A percentile compares a stretch with the other conserved stretches of the same genome.
phyloP scores from a whole-genome alignment of 2,329 filamentous ascomycete genomes.

The Xylaria sp. region DNA sequence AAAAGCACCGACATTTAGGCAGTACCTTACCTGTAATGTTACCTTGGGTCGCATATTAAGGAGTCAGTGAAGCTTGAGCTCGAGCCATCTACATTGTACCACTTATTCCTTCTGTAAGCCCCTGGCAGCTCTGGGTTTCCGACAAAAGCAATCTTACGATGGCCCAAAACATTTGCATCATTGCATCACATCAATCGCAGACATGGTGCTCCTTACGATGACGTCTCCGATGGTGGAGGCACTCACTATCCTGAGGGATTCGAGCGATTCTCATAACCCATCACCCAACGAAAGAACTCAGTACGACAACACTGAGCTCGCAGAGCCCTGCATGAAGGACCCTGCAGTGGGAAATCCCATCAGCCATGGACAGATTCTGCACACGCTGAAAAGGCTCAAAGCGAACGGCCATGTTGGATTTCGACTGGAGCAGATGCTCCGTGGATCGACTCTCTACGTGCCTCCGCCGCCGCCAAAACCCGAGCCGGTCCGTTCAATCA shows the following conservation, averaged over 20 bases:
- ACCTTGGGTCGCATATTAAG: conserved; percentile 1
- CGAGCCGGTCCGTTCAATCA: conserved; percentile 70
- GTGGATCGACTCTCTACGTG: conserved; percentile 76
- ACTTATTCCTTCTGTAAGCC: background rate
- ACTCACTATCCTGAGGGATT: conserved; percentile 55
- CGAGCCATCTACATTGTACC: conserved; percentile 23
- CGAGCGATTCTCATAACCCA: conserved; percentile 9
- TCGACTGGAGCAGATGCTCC: conserved; percentile 76
- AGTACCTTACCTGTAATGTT: background rate
- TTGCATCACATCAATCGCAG: conserved; percentile 30
- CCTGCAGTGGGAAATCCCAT: conserved; percentile 73
- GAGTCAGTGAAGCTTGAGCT: conserved; percentile 19
- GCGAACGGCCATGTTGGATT: conserved; percentile 49
- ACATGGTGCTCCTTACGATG: conserved; percentile 83
- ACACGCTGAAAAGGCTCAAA: conserved; percentile 67
- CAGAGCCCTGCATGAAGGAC: conserved; percentile 62
- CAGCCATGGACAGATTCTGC: conserved; percentile 75
- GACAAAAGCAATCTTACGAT: conserved; percentile 5
- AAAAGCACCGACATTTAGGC: conserved; percentile 13
- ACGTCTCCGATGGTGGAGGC: conserved; percentile 75
- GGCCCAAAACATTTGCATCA: conserved; percentile 12
- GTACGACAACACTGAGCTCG: conserved; percentile 34
- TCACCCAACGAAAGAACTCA: conserved; percentile 29
- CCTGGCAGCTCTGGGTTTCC: background rate
- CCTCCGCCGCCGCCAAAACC: conserved; percentile 84